A percentile compares a stretch with the other conserved stretches of the same genome.
Evolutionary conservation across 2,329 filamentous ascomycete species (phyloP).

Genomic region (Gaeumannomyces tritici): DNA sequence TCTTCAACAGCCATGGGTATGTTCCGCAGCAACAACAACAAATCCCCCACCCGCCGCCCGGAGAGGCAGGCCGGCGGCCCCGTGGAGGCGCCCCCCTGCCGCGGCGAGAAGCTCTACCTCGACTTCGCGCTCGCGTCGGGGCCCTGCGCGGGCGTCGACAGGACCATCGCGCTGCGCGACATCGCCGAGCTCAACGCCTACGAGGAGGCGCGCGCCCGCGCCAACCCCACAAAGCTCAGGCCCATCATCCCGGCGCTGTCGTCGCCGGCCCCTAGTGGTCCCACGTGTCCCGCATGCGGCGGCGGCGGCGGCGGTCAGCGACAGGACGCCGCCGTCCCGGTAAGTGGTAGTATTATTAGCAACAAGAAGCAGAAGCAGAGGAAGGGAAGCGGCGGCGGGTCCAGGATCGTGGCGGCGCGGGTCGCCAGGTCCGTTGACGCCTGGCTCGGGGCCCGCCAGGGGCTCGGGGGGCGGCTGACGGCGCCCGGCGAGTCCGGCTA

Average conservation of each 20-base stretch:
- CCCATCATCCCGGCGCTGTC: too few species aligned
- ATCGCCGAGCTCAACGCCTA: not conserved
- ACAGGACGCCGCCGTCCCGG: too few species aligned
- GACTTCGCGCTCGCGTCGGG: not conserved
- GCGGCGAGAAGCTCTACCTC: not conserved
- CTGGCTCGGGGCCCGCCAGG: not conserved
- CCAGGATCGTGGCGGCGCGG: not conserved
- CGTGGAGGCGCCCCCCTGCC: not conserved
- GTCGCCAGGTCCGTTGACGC: not conserved
- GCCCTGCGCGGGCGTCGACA: not conserved
- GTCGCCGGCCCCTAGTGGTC: too few species aligned
- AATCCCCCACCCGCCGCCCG: too few species aligned
- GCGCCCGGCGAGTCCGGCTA: too few species aligned
- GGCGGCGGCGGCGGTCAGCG: too few species aligned
- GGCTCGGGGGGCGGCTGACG: not conserved
- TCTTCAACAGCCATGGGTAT: not conserved
- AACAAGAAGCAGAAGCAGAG: not conserved
- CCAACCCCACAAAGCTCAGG: too few species aligned
- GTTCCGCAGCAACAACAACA: too few species aligned
- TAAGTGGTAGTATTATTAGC: too few species aligned
- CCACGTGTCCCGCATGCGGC: too few species aligned
- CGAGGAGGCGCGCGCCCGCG: not conserved
- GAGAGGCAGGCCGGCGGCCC: too few species aligned
- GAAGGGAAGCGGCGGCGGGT: too few species aligned
- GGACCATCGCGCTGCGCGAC: not conserved